Base-by-base conservation (phyloP, 2,329 filamentous ascomycete species). In the Diaporthe amygdali region DNA sequence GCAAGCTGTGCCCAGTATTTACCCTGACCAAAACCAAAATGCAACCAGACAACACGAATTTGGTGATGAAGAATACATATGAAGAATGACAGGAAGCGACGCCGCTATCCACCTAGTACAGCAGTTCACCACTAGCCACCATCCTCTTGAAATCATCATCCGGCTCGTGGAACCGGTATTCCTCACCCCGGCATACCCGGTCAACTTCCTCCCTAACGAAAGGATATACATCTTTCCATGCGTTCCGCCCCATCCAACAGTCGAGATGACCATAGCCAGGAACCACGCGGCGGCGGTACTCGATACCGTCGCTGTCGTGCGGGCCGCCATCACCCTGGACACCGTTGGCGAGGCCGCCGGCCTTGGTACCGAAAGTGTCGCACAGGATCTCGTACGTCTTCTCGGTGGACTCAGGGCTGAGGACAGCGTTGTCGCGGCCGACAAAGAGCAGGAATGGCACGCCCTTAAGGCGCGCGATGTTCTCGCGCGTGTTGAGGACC, bases 181-280 rank as follows among this genome's bases (percentile, higher is more conserved):
- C 67, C 61, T 80, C 78, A 0, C 84, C 84, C 6, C 84, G 77
- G 5, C 82, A 81, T 0, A 90, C 86, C 12, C 86, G 82, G 74
- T 90, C 87, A 1, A 90, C 81, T 78, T 89, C 86, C 75, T 87
- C 84, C 37, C 85, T 77, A 10, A 91, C 82, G 64, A 87, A 82
- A 0, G 89, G 89, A 75, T 86, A 91, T 34, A 91, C 87, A 76
- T 91, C 89, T 76, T 82, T 85, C 83, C 86, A 89, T 3, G 88
- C 87, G 69, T 87, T 85, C 52, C 86, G 82, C 5, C 89, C 88
- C 87, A 91, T 91, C 87, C 88, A 91, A 76, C 86, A 87, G 81
- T 91, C 89, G 47, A 91, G 78, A 76, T 91, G 89, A 3, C 89
- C 88, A 76, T 91, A 91, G 17, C 87, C 87, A 1, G 85, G 84